Evolutionary conservation across 768 basidiomycete species (phyloP).

Genomic region (Boletus sp.): DNA sequence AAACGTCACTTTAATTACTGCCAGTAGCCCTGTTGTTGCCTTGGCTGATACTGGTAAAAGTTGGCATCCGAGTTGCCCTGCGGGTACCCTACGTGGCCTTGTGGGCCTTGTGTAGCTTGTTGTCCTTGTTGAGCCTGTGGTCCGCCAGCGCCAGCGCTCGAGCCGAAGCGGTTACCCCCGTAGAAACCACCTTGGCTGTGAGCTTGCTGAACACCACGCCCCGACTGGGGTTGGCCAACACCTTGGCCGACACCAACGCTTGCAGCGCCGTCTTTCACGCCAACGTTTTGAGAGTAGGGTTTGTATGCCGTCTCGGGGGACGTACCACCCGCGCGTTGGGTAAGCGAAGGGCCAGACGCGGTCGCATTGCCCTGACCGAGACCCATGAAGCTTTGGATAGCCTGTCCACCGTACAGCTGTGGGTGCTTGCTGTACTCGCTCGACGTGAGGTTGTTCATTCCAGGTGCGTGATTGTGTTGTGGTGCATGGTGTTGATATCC

Average conservation of each 20-base stretch:
- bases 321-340: conserved; percentile 43
- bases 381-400: conserved; percentile 71
- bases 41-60: conserved; percentile 71
- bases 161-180: conserved; percentile 41
- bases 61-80: conserved; percentile 56
- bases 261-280: conserved; percentile 55
- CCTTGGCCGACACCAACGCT: conserved; percentile 41
- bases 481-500: conserved; percentile 53
- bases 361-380: conserved; percentile 44
- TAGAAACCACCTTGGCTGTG: conserved; percentile 46
- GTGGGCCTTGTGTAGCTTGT: conserved; percentile 31
- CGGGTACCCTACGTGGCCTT: conserved; percentile 49
- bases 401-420: conserved; percentile 47
- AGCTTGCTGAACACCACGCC: conserved; percentile 43
- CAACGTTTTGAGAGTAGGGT: conserved; percentile 54
- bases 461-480: conserved; percentile 53
- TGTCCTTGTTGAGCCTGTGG: conserved; percentile 51
- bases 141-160: conserved; percentile 38
- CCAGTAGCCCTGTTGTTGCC: conserved; percentile 62
- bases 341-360: conserved; percentile 45
- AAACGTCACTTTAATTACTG: conserved; percentile 29
- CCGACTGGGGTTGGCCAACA: conserved; percentile 36
- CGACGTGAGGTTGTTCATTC: conserved; percentile 37
- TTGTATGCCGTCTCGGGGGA: conserved; percentile 78
- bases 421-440: conserved; percentile 45